Percentiles rank a stretch among this genome's conserved stretches.
Conservation (phyloP, 106 monocot genomes). For the Dendrobium catenatum region DNA sequence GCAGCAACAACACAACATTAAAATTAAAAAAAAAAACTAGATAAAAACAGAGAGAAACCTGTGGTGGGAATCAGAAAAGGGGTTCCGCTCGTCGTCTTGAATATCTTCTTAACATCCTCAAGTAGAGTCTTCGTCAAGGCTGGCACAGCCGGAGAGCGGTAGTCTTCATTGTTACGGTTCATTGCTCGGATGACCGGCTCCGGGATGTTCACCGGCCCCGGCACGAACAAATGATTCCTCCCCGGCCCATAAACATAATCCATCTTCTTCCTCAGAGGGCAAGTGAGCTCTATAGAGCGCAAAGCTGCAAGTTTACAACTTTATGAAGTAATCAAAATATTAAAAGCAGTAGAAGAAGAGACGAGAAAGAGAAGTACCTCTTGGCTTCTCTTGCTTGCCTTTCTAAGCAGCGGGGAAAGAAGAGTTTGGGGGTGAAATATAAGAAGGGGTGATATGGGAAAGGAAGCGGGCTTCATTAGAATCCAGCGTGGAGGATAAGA, state of each 20-base stretch:
- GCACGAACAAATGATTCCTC: conserved; percentile 80
- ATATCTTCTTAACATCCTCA: conserved; percentile 92
- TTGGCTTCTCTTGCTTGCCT: background rate
- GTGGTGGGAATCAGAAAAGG: conserved; percentile 84
- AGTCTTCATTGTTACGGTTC: conserved; percentile 93
- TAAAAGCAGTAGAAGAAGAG: background rate
- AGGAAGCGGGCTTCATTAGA: background rate
- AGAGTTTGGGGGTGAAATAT: no score
- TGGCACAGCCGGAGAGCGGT: conserved; percentile 83
- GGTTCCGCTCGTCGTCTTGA: conserved; percentile 80
- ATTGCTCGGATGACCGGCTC: conserved; percentile 81
- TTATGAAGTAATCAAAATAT: background rate
- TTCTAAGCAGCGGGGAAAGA: background rate
- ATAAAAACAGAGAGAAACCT: conserved; percentile 24
- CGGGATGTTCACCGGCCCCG: conserved; percentile 89
- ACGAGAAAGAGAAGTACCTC: background rate
- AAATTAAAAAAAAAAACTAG: background rate
- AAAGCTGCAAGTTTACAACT: no score
- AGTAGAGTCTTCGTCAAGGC: conserved; percentile 81
- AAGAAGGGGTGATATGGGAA: no score
- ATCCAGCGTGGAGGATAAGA: conserved; percentile 11
- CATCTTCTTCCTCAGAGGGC: conserved; percentile 35
- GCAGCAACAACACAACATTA: background rate
- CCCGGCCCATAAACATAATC: conserved; percentile 81
- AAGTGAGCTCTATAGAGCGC: no score